Conservation (phyloP, 2,329 filamentous ascomycete species). For the Colletotrichum theobromicola region DNA sequence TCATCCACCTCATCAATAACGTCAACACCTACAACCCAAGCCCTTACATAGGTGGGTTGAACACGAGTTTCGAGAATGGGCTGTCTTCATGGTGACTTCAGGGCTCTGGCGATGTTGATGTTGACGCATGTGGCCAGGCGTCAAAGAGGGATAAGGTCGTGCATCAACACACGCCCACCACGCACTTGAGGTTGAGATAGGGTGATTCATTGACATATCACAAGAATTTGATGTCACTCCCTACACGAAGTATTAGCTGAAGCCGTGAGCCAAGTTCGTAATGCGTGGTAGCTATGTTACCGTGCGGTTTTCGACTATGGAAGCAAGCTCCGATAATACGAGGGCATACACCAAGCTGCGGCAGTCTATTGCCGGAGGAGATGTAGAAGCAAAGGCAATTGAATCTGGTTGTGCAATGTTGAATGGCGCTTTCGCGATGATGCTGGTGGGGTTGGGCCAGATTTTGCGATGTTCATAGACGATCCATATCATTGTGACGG, state of each 20-base stretch:
- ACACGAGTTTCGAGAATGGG: rapidly evolving
- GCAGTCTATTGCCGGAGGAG: too few relatives aligned
- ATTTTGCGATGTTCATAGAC: too few relatives aligned
- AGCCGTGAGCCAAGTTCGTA: too few relatives aligned
- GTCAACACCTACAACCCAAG: not conserved
- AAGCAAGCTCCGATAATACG: too few relatives aligned
- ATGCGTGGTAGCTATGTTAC: too few relatives aligned
- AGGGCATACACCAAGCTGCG: too few relatives aligned
- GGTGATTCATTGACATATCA: not conserved
- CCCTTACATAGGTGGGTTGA: not conserved
- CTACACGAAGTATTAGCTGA: not conserved
- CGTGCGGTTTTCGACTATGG: too few relatives aligned
- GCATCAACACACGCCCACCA: not conserved
- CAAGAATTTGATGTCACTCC: not conserved
- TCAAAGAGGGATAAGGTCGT: not conserved
- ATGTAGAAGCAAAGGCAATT: too few relatives aligned
- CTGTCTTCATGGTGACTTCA: not conserved
- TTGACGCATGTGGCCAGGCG: not conserved
- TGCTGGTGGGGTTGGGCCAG: too few relatives aligned
- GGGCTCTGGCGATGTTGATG: not conserved
- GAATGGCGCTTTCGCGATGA: too few relatives aligned
- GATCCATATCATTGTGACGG: too few relatives aligned
- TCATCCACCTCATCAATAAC: not conserved
- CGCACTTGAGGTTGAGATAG: not conserved
- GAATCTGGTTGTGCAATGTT: too few relatives aligned